Conservation (phyloP, 2,329 filamentous ascomycete species). For the Diatrype stigma region DNA sequence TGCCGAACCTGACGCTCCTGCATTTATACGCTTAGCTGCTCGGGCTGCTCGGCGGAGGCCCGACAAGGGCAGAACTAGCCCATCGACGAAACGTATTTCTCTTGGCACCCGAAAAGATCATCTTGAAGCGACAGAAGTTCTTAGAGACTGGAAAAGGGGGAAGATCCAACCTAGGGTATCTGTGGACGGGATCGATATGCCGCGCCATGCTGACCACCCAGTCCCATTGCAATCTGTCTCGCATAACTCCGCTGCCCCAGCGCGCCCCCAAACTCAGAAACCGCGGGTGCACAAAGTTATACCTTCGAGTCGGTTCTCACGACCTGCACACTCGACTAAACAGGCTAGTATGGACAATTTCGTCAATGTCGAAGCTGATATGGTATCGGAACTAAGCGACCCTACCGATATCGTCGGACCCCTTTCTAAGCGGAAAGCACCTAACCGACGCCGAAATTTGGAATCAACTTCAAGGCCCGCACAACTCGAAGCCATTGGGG, state of each 20-base stretch:
- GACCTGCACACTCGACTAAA: constrained; percentile 22
- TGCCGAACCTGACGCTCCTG: constrained; percentile 47
- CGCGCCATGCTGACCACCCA: constrained; percentile 10
- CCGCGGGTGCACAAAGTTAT: constrained; percentile 5
- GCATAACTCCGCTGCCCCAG: constrained; percentile 10
- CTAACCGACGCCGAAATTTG: constrained; percentile 9
- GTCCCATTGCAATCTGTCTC: constrained; percentile 21
- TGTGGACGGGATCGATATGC: constrained; percentile 25
- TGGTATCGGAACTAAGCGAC: constrained; percentile 1
- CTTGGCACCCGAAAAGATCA: constrained; percentile 60
- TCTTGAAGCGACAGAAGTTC: constrained; percentile 48
- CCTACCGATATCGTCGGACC: not conserved
- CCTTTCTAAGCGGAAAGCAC: constrained; percentile 3
- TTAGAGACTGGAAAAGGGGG: constrained; percentile 54
- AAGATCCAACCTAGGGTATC: constrained; percentile 41
- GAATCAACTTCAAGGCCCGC: constrained; percentile 39
- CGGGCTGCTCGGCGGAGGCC: constrained; percentile 46
- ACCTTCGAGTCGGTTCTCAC: constrained; percentile 20
- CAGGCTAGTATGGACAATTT: constrained; percentile 29
- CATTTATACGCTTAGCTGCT: constrained; percentile 58
- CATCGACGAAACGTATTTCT: constrained; percentile 52
- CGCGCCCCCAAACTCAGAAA: constrained; percentile 4
- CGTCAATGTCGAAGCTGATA: constrained; percentile 17
- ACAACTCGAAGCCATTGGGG: constrained; percentile 49
- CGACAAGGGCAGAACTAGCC: constrained; percentile 51